phyloP scores from a whole-genome alignment of 495 filamentous ascomycete genomes.

The Lophium mytilinum region DNA sequence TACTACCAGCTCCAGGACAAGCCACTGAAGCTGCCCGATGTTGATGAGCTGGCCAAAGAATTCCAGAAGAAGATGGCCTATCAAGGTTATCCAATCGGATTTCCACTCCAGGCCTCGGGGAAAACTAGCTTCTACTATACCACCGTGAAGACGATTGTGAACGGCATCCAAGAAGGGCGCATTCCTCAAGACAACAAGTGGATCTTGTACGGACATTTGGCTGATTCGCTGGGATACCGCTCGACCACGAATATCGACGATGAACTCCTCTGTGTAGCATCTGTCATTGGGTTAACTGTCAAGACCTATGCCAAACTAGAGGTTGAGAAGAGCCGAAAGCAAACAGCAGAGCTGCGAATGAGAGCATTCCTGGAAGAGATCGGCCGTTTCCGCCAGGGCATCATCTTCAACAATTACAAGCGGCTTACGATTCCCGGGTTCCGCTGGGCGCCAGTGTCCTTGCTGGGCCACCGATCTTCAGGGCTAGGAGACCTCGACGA shows the following conservation, averaged over 20 bases:
- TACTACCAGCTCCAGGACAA: conserved; percentile 26
- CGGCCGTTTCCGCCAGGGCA: conserved; percentile 4
- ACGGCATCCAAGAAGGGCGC: conserved; percentile 1
- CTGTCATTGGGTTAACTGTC: conserved; percentile 1
- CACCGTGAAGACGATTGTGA: not conserved
- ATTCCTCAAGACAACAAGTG: conserved; percentile 1
- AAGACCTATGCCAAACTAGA: conserved; percentile 3
- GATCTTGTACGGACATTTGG: conserved; percentile 3
- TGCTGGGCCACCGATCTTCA: conserved; percentile 3
- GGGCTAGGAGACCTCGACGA: conserved; percentile 4
- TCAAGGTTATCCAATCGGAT: conserved; percentile 1
- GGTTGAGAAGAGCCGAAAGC: not conserved
- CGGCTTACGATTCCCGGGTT: conserved; percentile 9
- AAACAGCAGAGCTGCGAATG: conserved; percentile 4
- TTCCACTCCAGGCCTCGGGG: conserved; percentile 1
- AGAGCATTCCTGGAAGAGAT: conserved; percentile 3
- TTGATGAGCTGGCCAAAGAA: not conserved
- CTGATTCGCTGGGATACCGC: conserved; percentile 4
- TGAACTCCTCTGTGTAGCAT: conserved; percentile 3
- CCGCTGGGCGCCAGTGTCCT: conserved; percentile 7
- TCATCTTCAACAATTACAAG: conserved; percentile 6
- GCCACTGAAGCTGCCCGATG: not conserved
- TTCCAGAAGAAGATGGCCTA: conserved; percentile 1
- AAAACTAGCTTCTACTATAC: conserved; percentile 6
- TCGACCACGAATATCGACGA: conserved; percentile 4